Base-by-base conservation (phyloP, 2,329 filamentous ascomycete species). In the Thyridium curvatum region DNA sequence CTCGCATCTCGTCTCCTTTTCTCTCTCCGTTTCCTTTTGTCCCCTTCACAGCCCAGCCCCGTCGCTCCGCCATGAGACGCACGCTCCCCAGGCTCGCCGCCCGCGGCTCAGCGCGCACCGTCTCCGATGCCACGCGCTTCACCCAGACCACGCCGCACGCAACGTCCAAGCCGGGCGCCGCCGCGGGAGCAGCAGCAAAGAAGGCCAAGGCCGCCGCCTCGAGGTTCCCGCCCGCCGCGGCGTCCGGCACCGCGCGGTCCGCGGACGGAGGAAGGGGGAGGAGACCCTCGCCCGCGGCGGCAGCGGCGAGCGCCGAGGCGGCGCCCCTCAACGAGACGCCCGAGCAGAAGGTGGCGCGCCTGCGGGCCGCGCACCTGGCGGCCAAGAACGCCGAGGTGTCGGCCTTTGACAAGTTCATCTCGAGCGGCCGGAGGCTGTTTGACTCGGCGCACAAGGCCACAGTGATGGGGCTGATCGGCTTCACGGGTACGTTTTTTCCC, bases 81-180 rank as follows among this genome's bases (percentile, higher is more conserved):
- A 59, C 60, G 49, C 61, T 68, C 33, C 67, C 66, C 21, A 26
- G 21, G 10, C 21, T 26, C 21, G 21, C 21, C 21, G 21, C 47
- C 73, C 6, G 21, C 21, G 21, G 21, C 21, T 26, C 21, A 26
- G 21, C 83, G 44, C 82, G 84, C 57, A 86, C 79, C 64, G 81
- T 85, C 58, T 78, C 77, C 52, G 86, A 90, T 60, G 86, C 86
- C 49, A 93, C 86, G 53, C 82, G 85, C 56, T 93, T 86, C 62
- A 86, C 82, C 13, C 67, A 79, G 18, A 84, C 79, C 14, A 78
- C 73, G 44, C 80, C 80, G 29, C 84, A 88, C 64, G 85, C 84
- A 51, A 73, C 74, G 47, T 77, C 79, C 49, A 85, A 84, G 58
- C 61, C 71, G 32, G 53, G 54, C 38, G 54, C 58, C 30, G 60